Percentiles rank a stretch among this genome's conserved stretches.
Evolutionary conservation across 768 basidiomycete species (phyloP).

Genomic region (Tylopilus vinaceipallidus): DNA sequence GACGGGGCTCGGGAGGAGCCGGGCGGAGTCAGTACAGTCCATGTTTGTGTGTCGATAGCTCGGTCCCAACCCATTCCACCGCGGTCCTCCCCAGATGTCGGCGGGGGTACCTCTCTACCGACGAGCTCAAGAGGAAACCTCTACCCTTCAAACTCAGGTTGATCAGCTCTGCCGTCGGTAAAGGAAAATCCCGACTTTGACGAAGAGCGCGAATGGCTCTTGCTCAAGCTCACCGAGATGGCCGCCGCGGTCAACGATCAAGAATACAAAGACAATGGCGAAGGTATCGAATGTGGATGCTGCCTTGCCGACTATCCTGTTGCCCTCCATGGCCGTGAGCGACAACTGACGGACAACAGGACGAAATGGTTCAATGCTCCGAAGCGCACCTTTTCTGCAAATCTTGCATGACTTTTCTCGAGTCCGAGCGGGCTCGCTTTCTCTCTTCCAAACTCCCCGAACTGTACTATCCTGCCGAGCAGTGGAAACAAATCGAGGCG

Average conservation of each 20-base stretch:
- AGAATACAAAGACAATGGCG: constrained; percentile 47
- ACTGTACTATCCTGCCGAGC: constrained; percentile 72
- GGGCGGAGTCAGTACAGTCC: too few species aligned
- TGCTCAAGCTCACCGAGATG: constrained; percentile 33
- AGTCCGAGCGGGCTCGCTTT: constrained; percentile 65
- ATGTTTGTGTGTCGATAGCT: too few species aligned
- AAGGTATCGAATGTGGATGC: constrained; percentile 83
- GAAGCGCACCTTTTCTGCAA: constrained; percentile 87
- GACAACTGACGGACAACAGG: too few species aligned
- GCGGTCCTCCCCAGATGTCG: too few species aligned
- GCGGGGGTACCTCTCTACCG: constrained; percentile 44
- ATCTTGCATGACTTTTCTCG: constrained; percentile 69
- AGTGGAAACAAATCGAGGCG: constrained; percentile 74
- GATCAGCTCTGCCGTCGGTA: constrained; percentile 36
- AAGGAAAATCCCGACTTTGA: constrained; percentile 48
- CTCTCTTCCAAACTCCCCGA: constrained; percentile 63
- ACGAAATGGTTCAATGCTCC: constrained; percentile 84
- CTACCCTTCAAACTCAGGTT: constrained; percentile 41
- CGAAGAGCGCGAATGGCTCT: constrained; percentile 47
- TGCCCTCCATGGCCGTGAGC: too few species aligned
- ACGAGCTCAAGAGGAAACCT: constrained; percentile 28
- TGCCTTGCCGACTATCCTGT: constrained; percentile 75
- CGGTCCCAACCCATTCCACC: too few species aligned
- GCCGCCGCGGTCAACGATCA: constrained; percentile 32
- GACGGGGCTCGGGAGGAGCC: too few species aligned